Percentiles rank a stretch among this genome's conserved stretches.
Conservation (phyloP, 345 rosid genomes). For the Heritiera littoralis region DNA sequence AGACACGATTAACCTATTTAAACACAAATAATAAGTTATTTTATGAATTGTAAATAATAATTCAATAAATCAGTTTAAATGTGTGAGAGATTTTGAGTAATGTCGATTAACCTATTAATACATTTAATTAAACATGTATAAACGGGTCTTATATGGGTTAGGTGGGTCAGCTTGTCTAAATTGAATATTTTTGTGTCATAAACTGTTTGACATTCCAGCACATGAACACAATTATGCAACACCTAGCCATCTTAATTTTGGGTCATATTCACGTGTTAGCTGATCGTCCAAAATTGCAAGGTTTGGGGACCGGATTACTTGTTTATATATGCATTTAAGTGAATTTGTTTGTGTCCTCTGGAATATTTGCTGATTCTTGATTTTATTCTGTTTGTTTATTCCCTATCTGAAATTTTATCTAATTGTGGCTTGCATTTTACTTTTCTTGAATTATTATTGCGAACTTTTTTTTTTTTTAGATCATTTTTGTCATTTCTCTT, state of each 20-base stretch:
- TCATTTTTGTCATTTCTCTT: slow-evolving; percentile 7
- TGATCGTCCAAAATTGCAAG: background rate
- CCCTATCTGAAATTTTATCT: background rate
- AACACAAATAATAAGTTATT: background rate
- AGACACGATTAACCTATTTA: background rate
- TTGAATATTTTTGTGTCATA: background rate
- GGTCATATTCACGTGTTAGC: background rate
- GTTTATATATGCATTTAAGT: background rate
- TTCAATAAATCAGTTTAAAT: slow-evolving; percentile 1
- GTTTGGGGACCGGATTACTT: background rate
- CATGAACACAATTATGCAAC: no score
- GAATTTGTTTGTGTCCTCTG: background rate
- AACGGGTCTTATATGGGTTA: background rate
- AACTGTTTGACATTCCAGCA: background rate
- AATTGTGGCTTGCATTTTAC: background rate
- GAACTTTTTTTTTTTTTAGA: background rate
- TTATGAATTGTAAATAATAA: background rate
- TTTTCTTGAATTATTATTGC: background rate
- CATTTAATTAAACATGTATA: background rate
- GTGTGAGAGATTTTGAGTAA: background rate
- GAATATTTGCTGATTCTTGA: background rate
- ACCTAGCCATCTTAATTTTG: background rate
- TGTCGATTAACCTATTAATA: background rate
- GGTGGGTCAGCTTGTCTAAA: background rate
- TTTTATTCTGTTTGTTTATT: background rate